These are phyloP conservation scores for Malus hybrid DNA, from an alignment of 331 rosid genomes.

Conservation along the genomic window DNA sequence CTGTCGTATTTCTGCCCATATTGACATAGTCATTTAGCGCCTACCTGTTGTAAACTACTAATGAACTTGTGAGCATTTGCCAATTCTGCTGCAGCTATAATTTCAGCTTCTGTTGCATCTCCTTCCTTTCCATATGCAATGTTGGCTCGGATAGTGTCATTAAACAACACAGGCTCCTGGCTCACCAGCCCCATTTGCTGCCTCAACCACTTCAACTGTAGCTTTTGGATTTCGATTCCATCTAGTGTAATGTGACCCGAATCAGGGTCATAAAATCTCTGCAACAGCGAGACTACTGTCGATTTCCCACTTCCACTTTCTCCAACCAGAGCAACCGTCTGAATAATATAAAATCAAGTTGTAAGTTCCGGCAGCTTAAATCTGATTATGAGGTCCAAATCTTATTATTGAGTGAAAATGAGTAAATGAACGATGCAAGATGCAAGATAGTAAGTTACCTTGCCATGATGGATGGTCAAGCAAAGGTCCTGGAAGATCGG, in stretches of 20 bases:
- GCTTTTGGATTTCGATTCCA: conserved; percentile 29
- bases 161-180: conserved; percentile 47
- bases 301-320: conserved; percentile 55
- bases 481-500: conserved; percentile 66
- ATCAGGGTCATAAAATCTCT: conserved; percentile 42
- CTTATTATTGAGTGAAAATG: neutral
- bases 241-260: conserved; percentile 35
- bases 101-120: conserved; percentile 29
- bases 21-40: neutral
- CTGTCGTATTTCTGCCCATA: neutral
- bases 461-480: conserved; percentile 67
- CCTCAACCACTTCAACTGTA: conserved; percentile 39
- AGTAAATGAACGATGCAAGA: neutral
- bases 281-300: conserved; percentile 32
- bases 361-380: neutral
- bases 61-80: conserved; percentile 47
- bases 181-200: conserved; percentile 44
- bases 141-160: conserved; percentile 37
- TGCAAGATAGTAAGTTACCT: conserved; percentile 30
- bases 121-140: conserved; percentile 39
- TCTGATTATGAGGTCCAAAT: neutral
- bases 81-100: conserved; percentile 33
- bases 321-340: conserved; percentile 50
- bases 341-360: neutral
- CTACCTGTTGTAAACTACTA: conserved; percentile 29